Evolutionary conservation across 2,329 filamentous ascomycete genomes (phyloP).

Genomic region (Cercospora nicotianae): DNA sequence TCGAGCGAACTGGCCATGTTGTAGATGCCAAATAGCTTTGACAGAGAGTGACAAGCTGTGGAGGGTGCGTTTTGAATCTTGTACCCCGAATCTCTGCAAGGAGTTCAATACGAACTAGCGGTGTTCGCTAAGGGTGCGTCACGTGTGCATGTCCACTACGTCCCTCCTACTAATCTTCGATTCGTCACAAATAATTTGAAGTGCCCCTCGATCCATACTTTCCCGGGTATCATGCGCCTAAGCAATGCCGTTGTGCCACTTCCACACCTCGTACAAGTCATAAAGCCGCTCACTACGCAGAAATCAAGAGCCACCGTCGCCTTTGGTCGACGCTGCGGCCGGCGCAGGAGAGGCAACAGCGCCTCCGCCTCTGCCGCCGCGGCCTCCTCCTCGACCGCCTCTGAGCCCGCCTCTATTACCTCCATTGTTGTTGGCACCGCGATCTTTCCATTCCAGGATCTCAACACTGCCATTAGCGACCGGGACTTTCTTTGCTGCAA

Average conservation of each 20-base stretch:
- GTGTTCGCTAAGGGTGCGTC: not conserved
- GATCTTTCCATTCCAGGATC: slow-evolving; percentile 76
- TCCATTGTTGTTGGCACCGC: slow-evolving; percentile 20
- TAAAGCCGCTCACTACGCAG: not conserved
- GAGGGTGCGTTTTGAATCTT: not conserved
- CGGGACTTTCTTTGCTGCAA: slow-evolving; percentile 75
- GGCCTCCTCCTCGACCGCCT: slow-evolving; percentile 21
- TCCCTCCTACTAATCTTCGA: not conserved
- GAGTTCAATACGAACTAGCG: not conserved
- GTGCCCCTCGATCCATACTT: not conserved
- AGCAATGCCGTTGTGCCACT: not conserved
- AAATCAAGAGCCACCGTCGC: not conserved
- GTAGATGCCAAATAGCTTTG: not conserved
- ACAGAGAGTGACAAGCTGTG: not conserved
- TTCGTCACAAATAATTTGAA: not conserved
- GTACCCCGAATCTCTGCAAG: not conserved
- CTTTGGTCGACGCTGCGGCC: slow-evolving; percentile 6
- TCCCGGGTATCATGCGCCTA: not conserved
- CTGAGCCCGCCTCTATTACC: slow-evolving; percentile 24
- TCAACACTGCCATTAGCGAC: slow-evolving; percentile 85
- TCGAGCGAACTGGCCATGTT: not conserved
- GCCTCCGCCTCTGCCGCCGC: slow-evolving; percentile 23
- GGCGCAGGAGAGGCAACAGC: slow-evolving; percentile 11
- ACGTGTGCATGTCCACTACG: not conserved
- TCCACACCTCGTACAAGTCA: not conserved